phyloP scores from a whole-genome alignment of 2,329 filamentous ascomycete genomes.

The Fusarium zealandicum region DNA sequence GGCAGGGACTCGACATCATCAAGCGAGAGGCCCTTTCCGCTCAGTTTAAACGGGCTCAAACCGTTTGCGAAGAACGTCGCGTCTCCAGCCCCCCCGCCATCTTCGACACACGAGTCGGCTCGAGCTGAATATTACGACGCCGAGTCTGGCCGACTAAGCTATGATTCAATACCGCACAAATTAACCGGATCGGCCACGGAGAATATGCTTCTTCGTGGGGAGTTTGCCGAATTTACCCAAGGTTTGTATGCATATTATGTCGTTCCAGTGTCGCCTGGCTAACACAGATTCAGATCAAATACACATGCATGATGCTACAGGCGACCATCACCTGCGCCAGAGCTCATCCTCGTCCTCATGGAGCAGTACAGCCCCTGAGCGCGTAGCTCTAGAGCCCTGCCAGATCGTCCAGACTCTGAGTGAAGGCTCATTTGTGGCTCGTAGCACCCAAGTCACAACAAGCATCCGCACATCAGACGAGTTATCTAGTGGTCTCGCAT shows the following conservation, averaged over 20 bases:
- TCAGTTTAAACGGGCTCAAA: slow-evolving; percentile 1
- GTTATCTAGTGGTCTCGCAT: slow-evolving; percentile 9
- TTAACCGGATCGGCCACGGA: slow-evolving; percentile 1
- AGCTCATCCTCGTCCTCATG: not conserved
- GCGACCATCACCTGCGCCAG: not conserved
- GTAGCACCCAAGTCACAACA: slow-evolving; percentile 28
- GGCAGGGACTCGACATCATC: slow-evolving; percentile 20
- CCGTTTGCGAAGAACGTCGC: not conserved
- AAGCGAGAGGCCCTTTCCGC: slow-evolving; percentile 1
- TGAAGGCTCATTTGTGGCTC: slow-evolving; percentile 24
- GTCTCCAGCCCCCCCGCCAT: slow-evolving; percentile 3
- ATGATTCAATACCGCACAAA: too few species aligned
- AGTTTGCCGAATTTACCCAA: not conserved
- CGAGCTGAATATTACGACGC: slow-evolving; percentile 3
- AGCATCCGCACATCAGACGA: slow-evolving; percentile 11
- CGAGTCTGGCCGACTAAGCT: slow-evolving; percentile 9
- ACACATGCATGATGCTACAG: not conserved
- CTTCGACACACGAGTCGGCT: slow-evolving; percentile 1
- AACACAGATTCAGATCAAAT: too few species aligned
- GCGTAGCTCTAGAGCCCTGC: slow-evolving; percentile 10
- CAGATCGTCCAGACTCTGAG: slow-evolving; percentile 23
- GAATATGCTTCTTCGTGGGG: not conserved
- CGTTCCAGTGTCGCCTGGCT: too few species aligned
- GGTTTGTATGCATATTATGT: not conserved
- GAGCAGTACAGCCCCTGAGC: slow-evolving; percentile 5